Evolutionary conservation across 148 eudicot genomes (phyloP).

Genomic region (Silene latifolia): DNA sequence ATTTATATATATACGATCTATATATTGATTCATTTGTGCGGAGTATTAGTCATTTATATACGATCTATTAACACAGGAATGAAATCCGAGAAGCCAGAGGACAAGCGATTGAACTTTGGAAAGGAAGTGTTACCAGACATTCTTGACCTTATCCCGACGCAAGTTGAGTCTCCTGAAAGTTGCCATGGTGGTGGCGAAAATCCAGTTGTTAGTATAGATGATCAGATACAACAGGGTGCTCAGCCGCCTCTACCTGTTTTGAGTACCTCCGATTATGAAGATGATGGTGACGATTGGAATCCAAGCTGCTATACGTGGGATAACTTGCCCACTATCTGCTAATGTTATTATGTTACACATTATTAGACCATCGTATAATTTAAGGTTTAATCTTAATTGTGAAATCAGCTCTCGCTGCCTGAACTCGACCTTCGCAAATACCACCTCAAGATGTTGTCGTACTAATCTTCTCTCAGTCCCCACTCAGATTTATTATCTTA

Average conservation of each 20-base stretch:
- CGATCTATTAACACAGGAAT: conserved; percentile 23
- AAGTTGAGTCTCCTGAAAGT: conserved; percentile 47
- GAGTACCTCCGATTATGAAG: conserved; percentile 23
- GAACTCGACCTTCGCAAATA: no score
- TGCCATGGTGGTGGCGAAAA: conserved; percentile 28
- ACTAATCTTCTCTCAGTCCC: no score
- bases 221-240: background rate
- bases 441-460: no score
- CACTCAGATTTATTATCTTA: no score
- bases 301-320: conserved; percentile 47
- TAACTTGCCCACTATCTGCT: conserved; percentile 57
- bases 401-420: background rate
- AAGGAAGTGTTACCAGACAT: conserved; percentile 68
- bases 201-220: conserved; percentile 29
- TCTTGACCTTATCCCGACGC: conserved; percentile 58
- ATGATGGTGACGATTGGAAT: conserved; percentile 34
- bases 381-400: background rate
- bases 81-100: conserved; percentile 30
- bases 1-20: no score
- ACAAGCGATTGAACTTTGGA: conserved; percentile 31
- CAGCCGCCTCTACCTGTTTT: conserved; percentile 20
- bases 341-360: background rate
- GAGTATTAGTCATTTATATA: no score
- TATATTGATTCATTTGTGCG: no score
- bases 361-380: background rate